Conservation (phyloP, 2,329 filamentous ascomycete genomes). For the Beauveria pseudobassiana region DNA sequence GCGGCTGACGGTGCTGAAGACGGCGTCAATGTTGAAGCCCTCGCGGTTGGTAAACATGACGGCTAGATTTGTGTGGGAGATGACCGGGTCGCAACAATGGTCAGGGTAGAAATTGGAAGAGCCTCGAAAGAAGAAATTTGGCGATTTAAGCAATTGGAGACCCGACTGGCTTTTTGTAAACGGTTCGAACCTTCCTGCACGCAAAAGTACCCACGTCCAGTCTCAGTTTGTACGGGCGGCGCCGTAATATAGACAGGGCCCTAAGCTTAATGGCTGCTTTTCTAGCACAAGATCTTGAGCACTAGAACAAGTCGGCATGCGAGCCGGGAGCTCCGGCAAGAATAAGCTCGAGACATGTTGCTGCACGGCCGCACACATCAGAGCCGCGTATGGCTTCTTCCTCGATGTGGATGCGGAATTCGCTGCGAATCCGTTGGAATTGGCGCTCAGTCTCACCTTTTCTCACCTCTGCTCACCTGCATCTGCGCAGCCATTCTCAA, state of each 20-base stretch:
- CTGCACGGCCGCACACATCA: not conserved
- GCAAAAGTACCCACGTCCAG: not conserved
- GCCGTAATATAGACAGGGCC: not conserved
- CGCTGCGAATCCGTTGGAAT: not conserved
- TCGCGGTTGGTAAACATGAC: constrained; percentile 17
- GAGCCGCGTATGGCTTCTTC: constrained; percentile 1
- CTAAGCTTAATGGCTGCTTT: not conserved
- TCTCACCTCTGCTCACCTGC: not conserved
- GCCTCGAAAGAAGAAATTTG: not conserved
- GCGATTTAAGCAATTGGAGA: not conserved
- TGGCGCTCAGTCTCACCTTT: not conserved
- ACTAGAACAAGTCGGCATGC: not conserved
- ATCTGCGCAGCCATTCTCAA: not conserved
- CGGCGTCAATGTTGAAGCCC: constrained; percentile 20
- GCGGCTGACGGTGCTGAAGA: constrained; percentile 14
- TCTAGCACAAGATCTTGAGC: not conserved
- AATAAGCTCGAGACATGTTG: not conserved
- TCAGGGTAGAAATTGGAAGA: not conserved
- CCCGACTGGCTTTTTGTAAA: not conserved
- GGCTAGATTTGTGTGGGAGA: not conserved
- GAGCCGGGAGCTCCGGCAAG: not conserved
- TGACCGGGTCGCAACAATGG: no score
- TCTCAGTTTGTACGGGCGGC: not conserved
- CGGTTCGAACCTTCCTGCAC: not conserved
- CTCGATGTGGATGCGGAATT: not conserved